A percentile compares a stretch with the other conserved stretches of the same genome.
Conservation (phyloP, 345 rosid genomes). For the Bretschneidera sinensis region DNA sequence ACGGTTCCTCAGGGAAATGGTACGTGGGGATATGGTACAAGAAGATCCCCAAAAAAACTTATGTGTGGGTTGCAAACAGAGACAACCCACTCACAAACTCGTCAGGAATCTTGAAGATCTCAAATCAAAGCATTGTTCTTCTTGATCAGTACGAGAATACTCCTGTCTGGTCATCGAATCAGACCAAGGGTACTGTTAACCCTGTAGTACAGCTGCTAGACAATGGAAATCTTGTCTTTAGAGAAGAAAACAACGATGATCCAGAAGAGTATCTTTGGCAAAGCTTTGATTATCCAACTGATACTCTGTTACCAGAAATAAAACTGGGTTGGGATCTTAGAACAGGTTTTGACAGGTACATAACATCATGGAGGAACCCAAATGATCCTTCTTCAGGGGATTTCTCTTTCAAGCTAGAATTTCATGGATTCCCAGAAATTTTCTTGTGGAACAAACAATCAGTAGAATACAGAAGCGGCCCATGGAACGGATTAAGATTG, state of each 20-base stretch:
- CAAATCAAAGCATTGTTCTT: slow-evolving; percentile 34
- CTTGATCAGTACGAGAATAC: slow-evolving; percentile 16
- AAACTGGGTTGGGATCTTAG: slow-evolving; percentile 72
- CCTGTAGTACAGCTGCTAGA: slow-evolving; percentile 56
- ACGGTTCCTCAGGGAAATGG: slow-evolving; percentile 30
- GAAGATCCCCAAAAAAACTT: slow-evolving; percentile 39
- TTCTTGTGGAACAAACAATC: slow-evolving; percentile 31
- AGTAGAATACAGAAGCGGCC: slow-evolving; percentile 46
- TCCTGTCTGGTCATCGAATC: slow-evolving; percentile 58
- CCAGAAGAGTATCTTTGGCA: slow-evolving; percentile 49
- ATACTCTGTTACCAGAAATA: slow-evolving; percentile 75
- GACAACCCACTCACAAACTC: slow-evolving; percentile 55
- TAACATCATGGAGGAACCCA: slow-evolving; percentile 50
- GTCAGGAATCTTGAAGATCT: slow-evolving; percentile 41
- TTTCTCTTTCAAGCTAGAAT: slow-evolving; percentile 45
- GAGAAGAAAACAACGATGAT: slow-evolving; percentile 23
- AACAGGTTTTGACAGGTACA: slow-evolving; percentile 33
- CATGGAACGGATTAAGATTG: slow-evolving; percentile 69
- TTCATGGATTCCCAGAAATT: slow-evolving; percentile 55
- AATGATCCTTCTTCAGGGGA: slow-evolving; percentile 65
- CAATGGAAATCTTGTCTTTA: slow-evolving; percentile 66
- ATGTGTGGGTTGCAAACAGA: slow-evolving; percentile 90
- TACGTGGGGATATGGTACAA: slow-evolving; percentile 87
- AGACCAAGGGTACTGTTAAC: slow-evolving; percentile 25
- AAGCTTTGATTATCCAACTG: slow-evolving; percentile 76